phyloP scores from a whole-genome alignment of 805 yeast genomes.

The Starmerella stigmatis region DNA sequence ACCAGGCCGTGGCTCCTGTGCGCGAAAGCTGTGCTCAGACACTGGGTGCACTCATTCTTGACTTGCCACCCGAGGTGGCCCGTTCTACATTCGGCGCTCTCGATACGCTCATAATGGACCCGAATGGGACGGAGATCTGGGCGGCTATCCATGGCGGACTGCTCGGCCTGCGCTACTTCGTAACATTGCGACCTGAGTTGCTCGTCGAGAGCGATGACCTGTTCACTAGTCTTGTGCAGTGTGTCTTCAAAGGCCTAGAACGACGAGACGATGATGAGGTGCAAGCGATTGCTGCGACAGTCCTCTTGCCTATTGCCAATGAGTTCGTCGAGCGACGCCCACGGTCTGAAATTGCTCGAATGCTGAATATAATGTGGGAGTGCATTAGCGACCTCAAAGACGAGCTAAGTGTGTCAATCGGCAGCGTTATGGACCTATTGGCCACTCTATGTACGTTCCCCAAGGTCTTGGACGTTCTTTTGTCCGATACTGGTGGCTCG shows the following conservation, averaged over 20 bases:
- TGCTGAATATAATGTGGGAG: constrained; percentile 74
- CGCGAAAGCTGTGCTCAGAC: constrained; percentile 95
- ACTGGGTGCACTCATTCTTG: constrained; percentile 75
- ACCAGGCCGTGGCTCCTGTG: constrained; percentile 96
- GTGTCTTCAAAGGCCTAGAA: constrained; percentile 75
- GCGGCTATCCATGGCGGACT: constrained; percentile 98
- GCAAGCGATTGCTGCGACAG: constrained; percentile 92
- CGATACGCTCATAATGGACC: constrained; percentile 49
- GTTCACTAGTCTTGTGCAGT: constrained; percentile 61
- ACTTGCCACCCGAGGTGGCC: constrained; percentile 51
- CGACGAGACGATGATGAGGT: constrained; percentile 83
- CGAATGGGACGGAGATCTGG: constrained; percentile 56
- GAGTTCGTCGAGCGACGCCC: constrained; percentile 64
- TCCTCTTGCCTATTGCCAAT: constrained; percentile 79
- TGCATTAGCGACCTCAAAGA: constrained; percentile 76
- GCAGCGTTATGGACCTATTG: constrained; percentile 87
- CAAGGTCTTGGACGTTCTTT: constrained; percentile 64
- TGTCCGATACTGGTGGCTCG: constrained; percentile 44
- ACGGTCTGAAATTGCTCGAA: constrained; percentile 34
- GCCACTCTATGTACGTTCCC: constrained; percentile 78
- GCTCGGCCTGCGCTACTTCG: constrained; percentile 85
- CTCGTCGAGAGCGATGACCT: constrained; percentile 46
- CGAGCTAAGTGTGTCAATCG: constrained; percentile 88
- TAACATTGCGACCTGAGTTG: constrained; percentile 76
- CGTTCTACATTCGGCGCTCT: constrained; percentile 55